These are phyloP conservation scores for Chaetomiaceae sp. DNA, from an alignment of 2,329 filamentous ascomycete genomes.

Conservation along the genomic window DNA sequence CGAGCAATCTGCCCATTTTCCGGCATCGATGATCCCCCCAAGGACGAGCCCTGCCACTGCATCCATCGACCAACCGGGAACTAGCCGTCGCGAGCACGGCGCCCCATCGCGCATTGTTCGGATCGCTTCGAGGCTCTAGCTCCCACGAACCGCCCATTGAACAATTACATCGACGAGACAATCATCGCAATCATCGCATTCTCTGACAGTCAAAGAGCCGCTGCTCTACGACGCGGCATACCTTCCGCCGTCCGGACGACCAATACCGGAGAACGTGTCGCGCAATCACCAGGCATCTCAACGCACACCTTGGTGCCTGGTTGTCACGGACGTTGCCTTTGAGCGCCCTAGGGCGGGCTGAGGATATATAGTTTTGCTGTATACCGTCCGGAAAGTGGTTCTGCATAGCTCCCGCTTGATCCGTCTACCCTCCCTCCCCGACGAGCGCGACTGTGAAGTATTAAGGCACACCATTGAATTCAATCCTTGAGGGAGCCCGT, in stretches of 20 bases:
- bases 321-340: not conserved
- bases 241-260: not conserved
- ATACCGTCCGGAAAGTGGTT: not conserved
- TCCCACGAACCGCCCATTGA: slow-evolving; percentile 17
- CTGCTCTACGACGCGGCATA: slow-evolving; percentile 1
- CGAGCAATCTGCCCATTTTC: not conserved
- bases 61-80: slow-evolving; percentile 11
- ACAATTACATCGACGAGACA: slow-evolving; percentile 21
- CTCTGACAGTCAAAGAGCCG: slow-evolving; percentile 8
- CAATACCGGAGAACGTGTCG: not conserved
- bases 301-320: not conserved
- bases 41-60: not conserved
- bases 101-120: slow-evolving; percentile 14
- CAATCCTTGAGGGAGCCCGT: not conserved
- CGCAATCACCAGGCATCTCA: not conserved
- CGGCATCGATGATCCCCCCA: not conserved
- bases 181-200: not conserved
- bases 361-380: slow-evolving; percentile 4
- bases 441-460: not conserved
- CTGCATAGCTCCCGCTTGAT: too few relatives aligned
- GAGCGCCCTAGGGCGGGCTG: not conserved
- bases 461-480: not conserved
- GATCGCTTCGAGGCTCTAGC: slow-evolving; percentile 16
- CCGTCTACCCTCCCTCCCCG: not conserved
- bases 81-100: slow-evolving; percentile 14